These are phyloP conservation scores for Phoma sp. DNA, from an alignment of 2,329 filamentous ascomycete genomes.

Conservation along the genomic window DNA sequence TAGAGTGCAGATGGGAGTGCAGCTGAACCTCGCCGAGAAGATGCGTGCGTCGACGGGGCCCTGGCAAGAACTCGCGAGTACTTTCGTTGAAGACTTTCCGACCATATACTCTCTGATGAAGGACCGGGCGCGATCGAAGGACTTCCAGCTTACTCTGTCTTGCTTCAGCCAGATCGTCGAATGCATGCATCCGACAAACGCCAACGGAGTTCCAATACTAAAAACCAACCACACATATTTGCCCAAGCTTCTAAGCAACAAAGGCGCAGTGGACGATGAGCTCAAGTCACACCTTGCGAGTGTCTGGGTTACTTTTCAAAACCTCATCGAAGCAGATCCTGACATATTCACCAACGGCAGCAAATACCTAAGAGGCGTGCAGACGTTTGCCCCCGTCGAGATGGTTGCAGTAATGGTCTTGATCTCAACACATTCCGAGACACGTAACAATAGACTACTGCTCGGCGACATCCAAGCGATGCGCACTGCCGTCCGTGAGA, in stretches of 20 bases:
- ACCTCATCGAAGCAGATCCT: conserved; percentile 34
- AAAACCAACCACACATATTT: conserved; percentile 30
- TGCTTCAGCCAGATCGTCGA: conserved; percentile 50
- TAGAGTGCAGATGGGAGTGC: conserved; percentile 55
- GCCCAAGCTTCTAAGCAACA: conserved; percentile 37
- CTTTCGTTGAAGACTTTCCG: conserved; percentile 53
- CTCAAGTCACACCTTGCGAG: conserved; percentile 42
- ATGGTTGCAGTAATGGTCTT: conserved; percentile 44
- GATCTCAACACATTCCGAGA: conserved; percentile 41
- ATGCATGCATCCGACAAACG: conserved; percentile 31
- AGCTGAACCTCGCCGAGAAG: conserved; percentile 55
- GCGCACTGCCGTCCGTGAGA: conserved; percentile 32
- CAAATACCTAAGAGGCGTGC: conserved; percentile 31
- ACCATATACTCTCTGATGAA: conserved; percentile 43
- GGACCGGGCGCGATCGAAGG: conserved; percentile 36
- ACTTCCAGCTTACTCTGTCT: conserved; percentile 43
- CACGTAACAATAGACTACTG: conserved; percentile 34
- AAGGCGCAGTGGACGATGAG: conserved; percentile 32
- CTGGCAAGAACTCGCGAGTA: conserved; percentile 54
- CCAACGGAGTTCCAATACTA: conserved; percentile 34
- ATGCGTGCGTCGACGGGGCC: conserved; percentile 54
- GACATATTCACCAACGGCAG: conserved; percentile 40
- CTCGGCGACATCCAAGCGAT: conserved; percentile 40
- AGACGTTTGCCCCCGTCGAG: conserved; percentile 48
- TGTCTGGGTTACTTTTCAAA: conserved; percentile 42